Evolutionary conservation across 441 rosid species (phyloP).

Genomic region (Gossypium trilobum): DNA sequence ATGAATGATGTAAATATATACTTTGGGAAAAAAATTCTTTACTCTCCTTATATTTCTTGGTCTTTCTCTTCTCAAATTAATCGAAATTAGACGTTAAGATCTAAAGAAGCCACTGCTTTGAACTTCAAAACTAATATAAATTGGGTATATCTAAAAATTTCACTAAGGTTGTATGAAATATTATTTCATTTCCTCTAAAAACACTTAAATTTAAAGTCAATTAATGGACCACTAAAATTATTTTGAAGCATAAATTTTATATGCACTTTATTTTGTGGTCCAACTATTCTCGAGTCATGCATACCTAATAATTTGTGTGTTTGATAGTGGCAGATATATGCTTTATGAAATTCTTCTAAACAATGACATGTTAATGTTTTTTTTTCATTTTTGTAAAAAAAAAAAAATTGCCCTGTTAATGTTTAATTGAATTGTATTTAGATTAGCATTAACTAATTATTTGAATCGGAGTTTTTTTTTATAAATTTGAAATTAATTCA

Average conservation of each 20-base stretch:
- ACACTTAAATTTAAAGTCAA: slow-evolving; percentile 12
- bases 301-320: slow-evolving; percentile 14
- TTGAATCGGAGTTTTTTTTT: not conserved
- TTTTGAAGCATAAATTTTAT: slow-evolving; percentile 29
- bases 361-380: not conserved
- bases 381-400: too few species aligned
- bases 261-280: slow-evolving; percentile 39
- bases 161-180: not conserved
- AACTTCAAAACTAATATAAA: too few species aligned
- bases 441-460: not conserved
- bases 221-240: slow-evolving; percentile 34
- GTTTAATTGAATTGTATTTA: not conserved
- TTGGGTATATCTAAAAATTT: not conserved
- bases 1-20: too few species aligned
- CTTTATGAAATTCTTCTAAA: slow-evolving; percentile 2
- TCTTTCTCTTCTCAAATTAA: not conserved
- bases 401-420: too few species aligned
- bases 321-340: slow-evolving; percentile 10
- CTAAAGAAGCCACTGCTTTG: too few species aligned
- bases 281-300: slow-evolving; percentile 24
- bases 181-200: slow-evolving; percentile 11
- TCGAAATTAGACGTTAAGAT: not conserved
- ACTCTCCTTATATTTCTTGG: not conserved
- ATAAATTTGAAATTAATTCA: too few species aligned
- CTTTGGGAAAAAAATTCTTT: not conserved